Evolutionary conservation across 805 yeast species (phyloP).

Genomic region (Diddensiella caesifluorescens): DNA sequence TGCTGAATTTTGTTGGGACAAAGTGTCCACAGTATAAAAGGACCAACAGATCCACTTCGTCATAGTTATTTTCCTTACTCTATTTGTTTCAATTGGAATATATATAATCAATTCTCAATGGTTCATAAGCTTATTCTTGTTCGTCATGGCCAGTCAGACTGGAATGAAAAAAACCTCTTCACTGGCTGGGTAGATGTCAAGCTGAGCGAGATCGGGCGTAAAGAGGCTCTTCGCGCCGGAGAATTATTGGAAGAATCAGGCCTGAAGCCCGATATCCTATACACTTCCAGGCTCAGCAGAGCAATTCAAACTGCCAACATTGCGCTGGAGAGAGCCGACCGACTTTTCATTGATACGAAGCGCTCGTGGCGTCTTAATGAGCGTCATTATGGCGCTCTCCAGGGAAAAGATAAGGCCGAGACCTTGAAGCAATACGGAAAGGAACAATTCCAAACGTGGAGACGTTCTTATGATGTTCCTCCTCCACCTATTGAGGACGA

Average conservation of each 20-base stretch:
- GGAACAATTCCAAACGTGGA: slow-evolving; percentile 93
- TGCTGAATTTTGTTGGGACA: too few species aligned
- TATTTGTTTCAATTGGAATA: too few species aligned
- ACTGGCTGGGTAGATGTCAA: slow-evolving; percentile 98
- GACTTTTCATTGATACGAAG: slow-evolving; percentile 82
- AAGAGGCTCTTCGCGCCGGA: slow-evolving; percentile 93
- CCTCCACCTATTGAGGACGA: slow-evolving; percentile 82
- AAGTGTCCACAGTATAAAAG: too few species aligned
- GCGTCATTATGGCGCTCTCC: slow-evolving; percentile 98
- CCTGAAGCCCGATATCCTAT: slow-evolving; percentile 76
- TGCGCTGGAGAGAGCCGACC: slow-evolving; percentile 84
- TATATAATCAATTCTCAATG: slow-evolving; percentile 2
- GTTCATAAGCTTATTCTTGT: slow-evolving; percentile 69
- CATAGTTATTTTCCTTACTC: background rate
- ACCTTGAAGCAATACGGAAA: slow-evolving; percentile 82
- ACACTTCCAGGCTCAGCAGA: slow-evolving; percentile 87
- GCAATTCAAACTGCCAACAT: slow-evolving; percentile 97
- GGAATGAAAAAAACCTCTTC: slow-evolving; percentile 97
- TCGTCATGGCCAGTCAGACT: slow-evolving; percentile 99
- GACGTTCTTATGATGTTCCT: slow-evolving; percentile 96
- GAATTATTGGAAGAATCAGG: slow-evolving; percentile 82
- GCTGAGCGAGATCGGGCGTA: slow-evolving; percentile 75
- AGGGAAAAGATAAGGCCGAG: slow-evolving; percentile 97
- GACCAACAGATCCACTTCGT: background rate
- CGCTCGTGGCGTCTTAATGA: slow-evolving; percentile 98